Base-by-base conservation (phyloP, 2,329 filamentous ascomycete genomes). In the Penicillium brevicompactum region DNA sequence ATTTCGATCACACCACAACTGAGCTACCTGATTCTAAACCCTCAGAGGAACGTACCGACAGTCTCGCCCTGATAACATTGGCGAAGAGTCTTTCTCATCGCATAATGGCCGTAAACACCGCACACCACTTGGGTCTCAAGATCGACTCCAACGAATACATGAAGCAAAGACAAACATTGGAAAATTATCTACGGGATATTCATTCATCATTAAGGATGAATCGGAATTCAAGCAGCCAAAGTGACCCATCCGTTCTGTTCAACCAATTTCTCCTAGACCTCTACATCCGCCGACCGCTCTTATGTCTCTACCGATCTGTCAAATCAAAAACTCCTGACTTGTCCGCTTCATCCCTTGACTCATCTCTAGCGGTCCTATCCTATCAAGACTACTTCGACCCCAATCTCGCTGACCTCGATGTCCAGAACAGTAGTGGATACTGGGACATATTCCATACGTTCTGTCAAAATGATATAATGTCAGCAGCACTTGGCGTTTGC, bases 1-100 rank as follows among this genome's bases (percentile, higher is more conserved):
- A 80, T 37, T 67, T 80, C 37, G 60, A 74, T 27, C 74, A 78
- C 43, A 61, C 72, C 2, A 73, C 63, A 9, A 52, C 53, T 30
- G 49, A 65, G 37, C 46, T 74, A 11, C 70, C 70, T n/a, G 46
- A 56, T 14, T 24, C 63, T 5, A 54, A 58, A n/a, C 57, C 64
- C 0, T 68, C 77, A n/a, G 30, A 53, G 10, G 59, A 60, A 16
- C 46, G 47, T 31, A 66, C 64, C 0, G 59, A 63, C 18, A 54
- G 59, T 5, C 41, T 60, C 3, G 34, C 46, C 7, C 58, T 55
- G 6, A 53, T 65, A 0, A 56, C 40, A 4, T 18, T 66, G 10
- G 58, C 59, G 7, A 48, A n/a, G 4, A 64, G 58, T 4, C 46
- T 66, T 8, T 49, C 58, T 6, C 56, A 57, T 11, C 58, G 64